Percentiles rank a stretch among this genome's conserved stretches.
These are phyloP conservation scores for Botrytis squamosa DNA, from an alignment of 2,329 filamentous ascomycete species.

Conservation along the genomic window DNA sequence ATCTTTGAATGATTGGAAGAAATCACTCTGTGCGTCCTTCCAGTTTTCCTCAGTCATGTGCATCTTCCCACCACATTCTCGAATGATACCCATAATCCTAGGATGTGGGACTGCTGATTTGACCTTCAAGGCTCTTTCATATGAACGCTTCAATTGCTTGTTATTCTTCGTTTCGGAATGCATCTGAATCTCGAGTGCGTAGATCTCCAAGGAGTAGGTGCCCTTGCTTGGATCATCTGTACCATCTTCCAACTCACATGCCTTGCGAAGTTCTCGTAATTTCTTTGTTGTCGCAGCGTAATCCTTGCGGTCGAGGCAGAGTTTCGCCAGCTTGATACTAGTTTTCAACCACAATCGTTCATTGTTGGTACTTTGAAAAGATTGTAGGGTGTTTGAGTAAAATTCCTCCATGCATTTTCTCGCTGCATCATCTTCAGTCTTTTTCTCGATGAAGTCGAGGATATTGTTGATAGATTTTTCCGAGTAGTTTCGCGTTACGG, in stretches of 20 bases:
- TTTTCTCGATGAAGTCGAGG: slow-evolving; percentile 96
- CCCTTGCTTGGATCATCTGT: slow-evolving; percentile 91
- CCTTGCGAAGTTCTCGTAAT: slow-evolving; percentile 81
- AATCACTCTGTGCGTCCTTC: slow-evolving; percentile 95
- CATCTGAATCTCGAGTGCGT: slow-evolving; percentile 98
- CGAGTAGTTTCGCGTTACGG: slow-evolving; percentile 95
- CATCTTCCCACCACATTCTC: slow-evolving; percentile 99
- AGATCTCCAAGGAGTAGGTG: slow-evolving; percentile 93
- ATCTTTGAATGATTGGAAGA: slow-evolving; percentile 98
- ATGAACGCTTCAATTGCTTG: slow-evolving; percentile 90
- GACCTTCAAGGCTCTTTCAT: slow-evolving; percentile 86
- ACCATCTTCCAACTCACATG: slow-evolving; percentile 85
- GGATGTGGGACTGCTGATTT: slow-evolving; percentile 97
- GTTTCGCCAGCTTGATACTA: slow-evolving; percentile 90
- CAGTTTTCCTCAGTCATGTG: slow-evolving; percentile 99
- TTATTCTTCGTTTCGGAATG: slow-evolving; percentile 96
- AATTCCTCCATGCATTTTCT: slow-evolving; percentile 89
- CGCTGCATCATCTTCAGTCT: slow-evolving; percentile 67
- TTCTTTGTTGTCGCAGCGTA: slow-evolving; percentile 79
- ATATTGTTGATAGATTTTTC: slow-evolving; percentile 99
- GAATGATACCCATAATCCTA: slow-evolving; percentile 98
- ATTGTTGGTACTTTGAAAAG: slow-evolving; percentile 97
- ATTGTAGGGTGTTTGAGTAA: slow-evolving; percentile 88
- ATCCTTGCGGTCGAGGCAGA: slow-evolving; percentile 89
- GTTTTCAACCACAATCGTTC: slow-evolving; percentile 97